Conservation (phyloP, 2,329 filamentous ascomycete species). For the Hypoxylon sp. region DNA sequence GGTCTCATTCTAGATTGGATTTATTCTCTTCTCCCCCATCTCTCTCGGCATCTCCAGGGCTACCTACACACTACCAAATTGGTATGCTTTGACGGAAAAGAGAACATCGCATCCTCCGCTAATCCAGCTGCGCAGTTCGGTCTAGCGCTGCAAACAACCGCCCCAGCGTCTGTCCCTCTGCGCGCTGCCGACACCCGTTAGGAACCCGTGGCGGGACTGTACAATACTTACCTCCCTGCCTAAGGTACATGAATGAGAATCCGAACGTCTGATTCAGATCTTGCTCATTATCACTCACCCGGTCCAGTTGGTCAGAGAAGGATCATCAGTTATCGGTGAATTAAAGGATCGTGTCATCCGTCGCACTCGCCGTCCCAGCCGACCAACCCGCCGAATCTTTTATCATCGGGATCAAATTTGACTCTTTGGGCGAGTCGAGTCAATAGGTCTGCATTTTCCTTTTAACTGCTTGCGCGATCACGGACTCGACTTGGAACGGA, state of each 20-base stretch:
- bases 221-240: conserved; percentile 14
- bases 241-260: conserved; percentile 22
- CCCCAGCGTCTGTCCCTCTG: conserved; percentile 17
- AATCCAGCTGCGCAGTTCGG: neutral
- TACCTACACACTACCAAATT: neutral
- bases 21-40: conserved; percentile 15
- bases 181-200: conserved; percentile 38
- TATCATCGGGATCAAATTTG: conserved; percentile 4
- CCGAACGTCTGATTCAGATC: conserved; percentile 21
- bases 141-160: conserved; percentile 21
- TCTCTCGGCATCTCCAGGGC: neutral
- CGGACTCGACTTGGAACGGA: conserved; percentile 8
- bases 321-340: conserved; percentile 25
- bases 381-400: conserved; percentile 6
- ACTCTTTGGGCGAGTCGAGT: conserved; percentile 7
- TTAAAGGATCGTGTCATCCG: conserved; percentile 29
- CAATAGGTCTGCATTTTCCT: conserved; percentile 13
- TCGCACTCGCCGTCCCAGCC: conserved; percentile 17
- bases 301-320: conserved; percentile 19
- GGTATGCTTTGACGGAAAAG: conserved; percentile 12
- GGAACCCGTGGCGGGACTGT: conserved; percentile 29
- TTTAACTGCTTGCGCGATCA: conserved; percentile 6
- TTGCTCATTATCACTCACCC: conserved; percentile 16
- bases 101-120: conserved; percentile 5
- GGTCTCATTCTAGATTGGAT: conserved; percentile 17